Conservation (phyloP, 2,329 filamentous ascomycete genomes). For the Thielaviopsis ethacetica region DNA sequence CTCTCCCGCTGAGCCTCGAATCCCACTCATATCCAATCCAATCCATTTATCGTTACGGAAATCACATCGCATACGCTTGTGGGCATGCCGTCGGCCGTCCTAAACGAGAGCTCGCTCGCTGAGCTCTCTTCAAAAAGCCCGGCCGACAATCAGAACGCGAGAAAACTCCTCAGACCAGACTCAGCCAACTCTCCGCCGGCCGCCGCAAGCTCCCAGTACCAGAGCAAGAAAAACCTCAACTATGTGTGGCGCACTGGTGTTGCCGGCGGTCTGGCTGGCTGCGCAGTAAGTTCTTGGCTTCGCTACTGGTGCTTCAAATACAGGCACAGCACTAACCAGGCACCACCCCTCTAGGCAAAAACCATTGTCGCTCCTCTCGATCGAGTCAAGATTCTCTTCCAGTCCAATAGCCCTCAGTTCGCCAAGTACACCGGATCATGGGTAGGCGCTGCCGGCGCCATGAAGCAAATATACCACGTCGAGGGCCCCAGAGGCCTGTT, state of each 20-base stretch:
- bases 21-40: background rate
- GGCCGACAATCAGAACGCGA: conserved; percentile 15
- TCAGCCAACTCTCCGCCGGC: conserved; percentile 32
- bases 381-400: conserved; percentile 96
- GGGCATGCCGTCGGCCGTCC: conserved; percentile 4
- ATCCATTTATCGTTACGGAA: background rate
- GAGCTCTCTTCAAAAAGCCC: conserved; percentile 11
- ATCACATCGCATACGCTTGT: background rate
- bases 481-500: conserved; percentile 68
- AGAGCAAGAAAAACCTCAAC: conserved; percentile 51
- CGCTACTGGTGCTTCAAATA: background rate
- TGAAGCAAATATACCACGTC: conserved; percentile 63
- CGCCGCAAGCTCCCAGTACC: conserved; percentile 31
- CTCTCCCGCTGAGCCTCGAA: background rate
- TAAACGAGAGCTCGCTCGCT: conserved; percentile 6
- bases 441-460: conserved; percentile 65
- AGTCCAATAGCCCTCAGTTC: conserved; percentile 86
- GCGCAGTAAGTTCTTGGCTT: conserved; percentile 47
- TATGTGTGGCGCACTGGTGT: conserved; percentile 73
- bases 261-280: conserved; percentile 81
- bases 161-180: conserved; percentile 17
- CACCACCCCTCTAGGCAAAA: conserved; percentile 50
- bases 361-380: conserved; percentile 90
- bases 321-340: conserved; percentile 11
- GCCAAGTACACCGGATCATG: conserved; percentile 83